Conservation (phyloP, 768 basidiomycete genomes). For the Boletus sensibilis region DNA sequence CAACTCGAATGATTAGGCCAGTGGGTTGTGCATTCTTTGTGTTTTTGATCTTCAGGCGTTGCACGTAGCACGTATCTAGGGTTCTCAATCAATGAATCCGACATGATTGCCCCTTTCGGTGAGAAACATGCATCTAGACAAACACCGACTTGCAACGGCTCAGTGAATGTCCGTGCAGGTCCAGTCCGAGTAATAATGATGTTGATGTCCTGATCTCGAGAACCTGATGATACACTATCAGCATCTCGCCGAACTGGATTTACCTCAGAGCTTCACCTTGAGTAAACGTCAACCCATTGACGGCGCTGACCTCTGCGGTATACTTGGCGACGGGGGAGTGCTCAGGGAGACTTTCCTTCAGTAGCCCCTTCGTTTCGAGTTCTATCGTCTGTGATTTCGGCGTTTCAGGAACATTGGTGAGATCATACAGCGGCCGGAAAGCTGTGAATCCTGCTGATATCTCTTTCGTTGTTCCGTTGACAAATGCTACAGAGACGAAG, state of each 20-base stretch:
- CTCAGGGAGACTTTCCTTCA: too few species aligned
- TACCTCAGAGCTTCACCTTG: not conserved
- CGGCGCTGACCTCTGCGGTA: not conserved
- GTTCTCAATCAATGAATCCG: too few species aligned
- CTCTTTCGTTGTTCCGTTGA: not conserved
- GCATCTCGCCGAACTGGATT: too few species aligned
- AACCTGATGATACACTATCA: too few species aligned
- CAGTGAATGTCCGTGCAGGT: not conserved
- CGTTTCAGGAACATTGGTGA: not conserved
- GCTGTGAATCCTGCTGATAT: slow-evolving; percentile 8
- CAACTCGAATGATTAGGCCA: not conserved
- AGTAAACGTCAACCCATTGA: not conserved
- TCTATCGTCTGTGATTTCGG: not conserved
- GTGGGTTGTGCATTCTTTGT: not conserved
- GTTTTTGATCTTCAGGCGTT: too few species aligned
- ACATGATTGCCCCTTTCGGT: too few species aligned
- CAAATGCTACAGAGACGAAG: slow-evolving; percentile 5
- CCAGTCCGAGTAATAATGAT: not conserved
- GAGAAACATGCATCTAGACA: not conserved
- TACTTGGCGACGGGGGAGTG: too few species aligned
- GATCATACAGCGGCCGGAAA: not conserved
- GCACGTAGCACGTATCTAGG: too few species aligned
- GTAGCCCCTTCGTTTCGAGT: not conserved
- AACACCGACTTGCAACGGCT: not conserved
- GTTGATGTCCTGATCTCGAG: too few species aligned